phyloP scores from a whole-genome alignment of 495 filamentous ascomycete genomes.

The Tuber aestivum region DNA sequence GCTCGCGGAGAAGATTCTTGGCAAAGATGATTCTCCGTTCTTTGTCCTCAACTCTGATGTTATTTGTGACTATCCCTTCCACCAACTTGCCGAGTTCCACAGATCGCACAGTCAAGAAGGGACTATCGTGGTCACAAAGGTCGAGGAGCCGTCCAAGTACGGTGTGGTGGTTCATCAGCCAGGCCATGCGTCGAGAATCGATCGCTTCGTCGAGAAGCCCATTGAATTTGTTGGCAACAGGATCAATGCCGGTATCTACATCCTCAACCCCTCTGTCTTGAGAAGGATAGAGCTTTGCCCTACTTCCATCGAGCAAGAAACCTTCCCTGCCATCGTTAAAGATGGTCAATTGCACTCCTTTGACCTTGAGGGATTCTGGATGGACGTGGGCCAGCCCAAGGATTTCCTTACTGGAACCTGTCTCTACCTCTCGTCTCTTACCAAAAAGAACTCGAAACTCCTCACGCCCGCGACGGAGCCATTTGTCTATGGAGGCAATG shows the following conservation, averaged over 20 bases:
- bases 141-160: constrained; percentile 98
- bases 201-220: constrained; percentile 99
- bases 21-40: constrained; percentile 89
- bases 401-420: constrained; percentile 97
- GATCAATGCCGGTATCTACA: constrained; percentile 99
- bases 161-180: constrained; percentile 98
- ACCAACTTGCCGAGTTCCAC: constrained; percentile 84
- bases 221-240: constrained; percentile 99
- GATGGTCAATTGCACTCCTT: constrained; percentile 95
- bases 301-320: constrained; percentile 98
- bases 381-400: constrained; percentile 99
- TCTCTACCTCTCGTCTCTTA: constrained; percentile 87
- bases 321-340: constrained; percentile 88
- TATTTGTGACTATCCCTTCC: constrained; percentile 96
- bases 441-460: constrained; percentile 85
- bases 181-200: constrained; percentile 82
- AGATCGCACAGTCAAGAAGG: constrained; percentile 87
- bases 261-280: constrained; percentile 89
- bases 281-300: constrained; percentile 90
- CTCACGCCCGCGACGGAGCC: constrained; percentile 68
- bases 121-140: constrained; percentile 98
- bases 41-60: constrained; percentile 98
- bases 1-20: constrained; percentile 87
- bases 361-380: constrained; percentile 98
- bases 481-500: constrained; percentile 90